phyloP scores from a whole-genome alignment of 495 filamentous ascomycete species.

The Penicillium herquei region DNA sequence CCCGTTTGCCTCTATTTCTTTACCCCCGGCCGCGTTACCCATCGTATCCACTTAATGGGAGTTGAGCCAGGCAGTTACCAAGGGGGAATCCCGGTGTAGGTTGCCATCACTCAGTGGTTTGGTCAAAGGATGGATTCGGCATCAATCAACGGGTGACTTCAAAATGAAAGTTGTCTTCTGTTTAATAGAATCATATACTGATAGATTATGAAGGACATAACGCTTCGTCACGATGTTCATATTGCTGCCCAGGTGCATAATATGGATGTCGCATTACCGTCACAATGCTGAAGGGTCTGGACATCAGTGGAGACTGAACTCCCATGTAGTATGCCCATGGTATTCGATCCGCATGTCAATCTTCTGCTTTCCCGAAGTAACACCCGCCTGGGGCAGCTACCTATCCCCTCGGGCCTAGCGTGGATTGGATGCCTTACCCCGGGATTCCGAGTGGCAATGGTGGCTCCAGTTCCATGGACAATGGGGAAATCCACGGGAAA shows the following conservation, averaged over 20 bases:
- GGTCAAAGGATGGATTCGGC: neutral
- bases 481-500: neutral
- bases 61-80: conserved; percentile 18
- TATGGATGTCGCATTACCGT: too few species aligned
- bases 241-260: too few species aligned
- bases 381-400: neutral
- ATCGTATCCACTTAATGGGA: conserved; percentile 9
- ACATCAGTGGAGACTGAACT: too few species aligned
- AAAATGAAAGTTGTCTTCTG: too few species aligned
- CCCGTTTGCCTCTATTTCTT: neutral
- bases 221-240: too few species aligned
- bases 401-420: neutral
- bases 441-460: neutral
- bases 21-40: conserved; percentile 10
- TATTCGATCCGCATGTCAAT: neutral
- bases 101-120: conserved; percentile 5
- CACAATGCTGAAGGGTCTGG: too few species aligned
- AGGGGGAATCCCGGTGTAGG: conserved; percentile 8
- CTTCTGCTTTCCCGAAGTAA: neutral
- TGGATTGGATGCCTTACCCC: neutral
- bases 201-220: too few species aligned
- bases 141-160: neutral
- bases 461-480: neutral
- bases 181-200: too few species aligned
- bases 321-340: too few species aligned